Base-by-base conservation (phyloP, 371 early-diverging fungal genomes). In the Mucor velutinosus region DNA sequence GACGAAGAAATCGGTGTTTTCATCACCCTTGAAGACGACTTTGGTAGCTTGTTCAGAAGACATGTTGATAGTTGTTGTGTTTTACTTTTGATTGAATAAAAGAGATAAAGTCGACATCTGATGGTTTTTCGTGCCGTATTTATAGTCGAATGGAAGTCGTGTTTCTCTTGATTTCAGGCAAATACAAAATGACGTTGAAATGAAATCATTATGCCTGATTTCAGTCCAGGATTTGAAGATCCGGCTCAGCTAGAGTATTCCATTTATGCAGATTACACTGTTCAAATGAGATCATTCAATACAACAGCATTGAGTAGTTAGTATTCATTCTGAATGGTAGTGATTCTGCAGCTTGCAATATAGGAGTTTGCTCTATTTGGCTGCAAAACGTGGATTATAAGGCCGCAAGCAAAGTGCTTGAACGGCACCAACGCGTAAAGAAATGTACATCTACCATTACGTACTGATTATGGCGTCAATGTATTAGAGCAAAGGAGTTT, bases 1-100 rank as follows among this genome's bases (percentile, higher is more conserved):
- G 15, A 83, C 76, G 53, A 76, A 83, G 70, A 65, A 83, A 64
- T 83, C 80, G n/a, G 65, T 64, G 33, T 71, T 65, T 23, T 75
- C 65, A 4, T 66, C 41, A 21, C 69, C 69, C 59, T 70, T 76
- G 65, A 69, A 75, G 29, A 73, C 68, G 45, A 81, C 64, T 65
- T 78, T 81, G 41, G 59, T 43, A 49, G 80, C 64, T 43, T 70
- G 41, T 14, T 61, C 58, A 47, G 65, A 57, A n/a, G 67, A 58
- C 70, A 70, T 70, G 2, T 60, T 67, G 55, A 29, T 43, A 29
- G 41, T 41, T 43, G 12, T 29, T 61, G 30, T n/a, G 30, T 45
- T 32, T 49, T 33, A 21, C 3, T 21, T 11, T 49, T 19, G 49
- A 23, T 21, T 21, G 49, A 49, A 49, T 49, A 19, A 47, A 49